Conservation (phyloP, 768 basidiomycete species). For the Pleurotus ostreatus region DNA sequence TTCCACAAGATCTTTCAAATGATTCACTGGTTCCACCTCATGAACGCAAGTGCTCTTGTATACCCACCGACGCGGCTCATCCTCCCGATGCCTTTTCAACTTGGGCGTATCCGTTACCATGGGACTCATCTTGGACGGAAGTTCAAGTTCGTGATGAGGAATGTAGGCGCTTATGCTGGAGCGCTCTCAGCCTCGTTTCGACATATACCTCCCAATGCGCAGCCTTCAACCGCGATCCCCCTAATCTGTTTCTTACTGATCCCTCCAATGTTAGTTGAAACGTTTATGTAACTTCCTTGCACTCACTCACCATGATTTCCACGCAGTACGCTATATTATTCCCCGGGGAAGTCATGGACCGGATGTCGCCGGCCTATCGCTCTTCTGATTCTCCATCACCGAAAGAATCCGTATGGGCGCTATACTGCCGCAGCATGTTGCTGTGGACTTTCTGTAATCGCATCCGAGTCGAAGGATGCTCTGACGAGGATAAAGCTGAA, state of each 20-base stretch:
- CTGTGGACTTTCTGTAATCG: conserved; percentile 72
- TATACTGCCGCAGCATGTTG: conserved; percentile 80
- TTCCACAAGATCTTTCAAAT: conserved; percentile 19
- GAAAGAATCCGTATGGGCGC: conserved; percentile 78
- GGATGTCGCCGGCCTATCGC: conserved; percentile 34
- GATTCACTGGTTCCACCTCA: neutral
- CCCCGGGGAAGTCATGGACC: conserved; percentile 67
- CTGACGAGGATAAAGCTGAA: conserved; percentile 52
- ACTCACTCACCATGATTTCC: conserved; percentile 1
- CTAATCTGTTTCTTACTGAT: conserved; percentile 57
- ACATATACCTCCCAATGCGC: conserved; percentile 67
- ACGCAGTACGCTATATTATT: conserved; percentile 62
- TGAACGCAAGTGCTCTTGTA: conserved; percentile 41
- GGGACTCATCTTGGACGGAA: conserved; percentile 56
- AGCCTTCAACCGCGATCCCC: conserved; percentile 55
- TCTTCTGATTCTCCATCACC: conserved; percentile 45
- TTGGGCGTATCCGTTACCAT: conserved; percentile 52
- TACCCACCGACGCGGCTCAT: conserved; percentile 30
- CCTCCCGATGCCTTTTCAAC: conserved; percentile 30
- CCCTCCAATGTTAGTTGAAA: conserved; percentile 55
- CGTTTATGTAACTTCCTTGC: no score
- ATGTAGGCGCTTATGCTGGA: conserved; percentile 75
- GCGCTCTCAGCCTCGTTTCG: conserved; percentile 63
- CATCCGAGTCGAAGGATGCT: conserved; percentile 35
- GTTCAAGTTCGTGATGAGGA: conserved; percentile 63